A percentile compares a stretch with the other conserved stretches of the same genome.
These are phyloP conservation scores for Cryptosporidium parvum DNA, from an alignment of 169 alveolate genomes.

Conservation along the genomic window DNA sequence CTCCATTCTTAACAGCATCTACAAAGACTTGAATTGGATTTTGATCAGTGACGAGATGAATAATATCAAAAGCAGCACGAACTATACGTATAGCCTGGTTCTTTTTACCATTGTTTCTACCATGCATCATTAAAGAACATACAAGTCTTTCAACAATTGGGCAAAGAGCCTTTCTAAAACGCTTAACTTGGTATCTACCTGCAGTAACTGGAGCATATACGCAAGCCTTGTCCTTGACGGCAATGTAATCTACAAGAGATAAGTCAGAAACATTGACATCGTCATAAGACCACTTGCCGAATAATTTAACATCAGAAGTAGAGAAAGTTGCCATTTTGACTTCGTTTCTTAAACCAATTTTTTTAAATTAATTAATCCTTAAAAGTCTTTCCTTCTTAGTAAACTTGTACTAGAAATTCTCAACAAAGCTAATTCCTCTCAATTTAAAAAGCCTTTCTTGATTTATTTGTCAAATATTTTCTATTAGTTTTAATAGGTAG, in stretches of 20 bases:
- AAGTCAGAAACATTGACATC: constrained; percentile 94
- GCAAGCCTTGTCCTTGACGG: constrained; percentile 93
- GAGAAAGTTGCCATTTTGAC: constrained; percentile 75
- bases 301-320: constrained; percentile 90
- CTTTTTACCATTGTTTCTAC: constrained; percentile 99
- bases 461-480: neutral
- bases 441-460: neutral
- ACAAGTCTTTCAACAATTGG: constrained; percentile 99
- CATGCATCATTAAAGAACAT: constrained; percentile 85
- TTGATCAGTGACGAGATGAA: constrained; percentile 95
- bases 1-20: constrained; percentile 98
- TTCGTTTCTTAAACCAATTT: neutral
- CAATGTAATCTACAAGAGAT: constrained; percentile 95
- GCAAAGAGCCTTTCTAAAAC: constrained; percentile 98
- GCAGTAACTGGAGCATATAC: constrained; percentile 99
- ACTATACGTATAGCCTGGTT: constrained; percentile 97
- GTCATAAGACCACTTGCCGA: constrained; percentile 97
- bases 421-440: neutral
- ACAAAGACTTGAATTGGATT: constrained; percentile 98
- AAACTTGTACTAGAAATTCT: neutral
- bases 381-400: constrained; percentile 8
- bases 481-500: neutral
- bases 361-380: neutral
- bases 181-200: constrained; percentile 97
- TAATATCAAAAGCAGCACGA: constrained; percentile 97